These are phyloP conservation scores for Boletellus emodensis DNA, from an alignment of 768 basidiomycete species.

Conservation along the genomic window DNA sequence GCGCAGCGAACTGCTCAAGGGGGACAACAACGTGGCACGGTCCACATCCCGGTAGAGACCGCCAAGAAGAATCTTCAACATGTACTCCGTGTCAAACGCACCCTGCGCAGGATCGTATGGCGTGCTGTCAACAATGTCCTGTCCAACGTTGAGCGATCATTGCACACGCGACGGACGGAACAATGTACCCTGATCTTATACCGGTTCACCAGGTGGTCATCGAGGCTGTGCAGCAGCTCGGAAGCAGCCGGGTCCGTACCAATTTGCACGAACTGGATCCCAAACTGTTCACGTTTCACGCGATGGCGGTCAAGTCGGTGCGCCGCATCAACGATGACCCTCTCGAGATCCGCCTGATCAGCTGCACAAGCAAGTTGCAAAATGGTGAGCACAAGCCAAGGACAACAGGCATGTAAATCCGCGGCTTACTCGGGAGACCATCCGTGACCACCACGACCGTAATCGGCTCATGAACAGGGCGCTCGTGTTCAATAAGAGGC, in stretches of 20 bases:
- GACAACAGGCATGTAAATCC: background rate
- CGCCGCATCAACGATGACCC: slow-evolving; percentile 33
- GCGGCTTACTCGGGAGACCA: slow-evolving; percentile 37
- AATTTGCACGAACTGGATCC: slow-evolving; percentile 47
- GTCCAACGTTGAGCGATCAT: slow-evolving; percentile 1
- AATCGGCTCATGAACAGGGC: slow-evolving; percentile 33
- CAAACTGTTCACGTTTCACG: slow-evolving; percentile 37
- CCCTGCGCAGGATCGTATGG: slow-evolving; percentile 32
- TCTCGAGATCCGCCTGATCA: no score
- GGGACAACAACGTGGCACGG: slow-evolving; percentile 10
- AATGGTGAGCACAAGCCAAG: background rate
- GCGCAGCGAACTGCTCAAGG: background rate
- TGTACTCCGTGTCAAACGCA: slow-evolving; percentile 32
- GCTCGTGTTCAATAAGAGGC: slow-evolving; percentile 27
- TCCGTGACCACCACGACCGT: slow-evolving; percentile 37
- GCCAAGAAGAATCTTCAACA: slow-evolving; percentile 34
- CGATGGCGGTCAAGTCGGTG: slow-evolving; percentile 36
- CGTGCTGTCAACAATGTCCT: slow-evolving; percentile 49
- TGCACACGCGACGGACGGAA: background rate
- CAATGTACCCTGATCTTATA: slow-evolving; percentile 31
- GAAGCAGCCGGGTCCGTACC: slow-evolving; percentile 37
- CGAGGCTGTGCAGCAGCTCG: slow-evolving; percentile 37
- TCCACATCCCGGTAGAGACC: slow-evolving; percentile 20
- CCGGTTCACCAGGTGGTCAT: slow-evolving; percentile 33
- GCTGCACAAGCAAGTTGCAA: slow-evolving; percentile 2